Base-by-base conservation (phyloP, 2,329 filamentous ascomycete genomes). In the Mariannaea elegans region DNA sequence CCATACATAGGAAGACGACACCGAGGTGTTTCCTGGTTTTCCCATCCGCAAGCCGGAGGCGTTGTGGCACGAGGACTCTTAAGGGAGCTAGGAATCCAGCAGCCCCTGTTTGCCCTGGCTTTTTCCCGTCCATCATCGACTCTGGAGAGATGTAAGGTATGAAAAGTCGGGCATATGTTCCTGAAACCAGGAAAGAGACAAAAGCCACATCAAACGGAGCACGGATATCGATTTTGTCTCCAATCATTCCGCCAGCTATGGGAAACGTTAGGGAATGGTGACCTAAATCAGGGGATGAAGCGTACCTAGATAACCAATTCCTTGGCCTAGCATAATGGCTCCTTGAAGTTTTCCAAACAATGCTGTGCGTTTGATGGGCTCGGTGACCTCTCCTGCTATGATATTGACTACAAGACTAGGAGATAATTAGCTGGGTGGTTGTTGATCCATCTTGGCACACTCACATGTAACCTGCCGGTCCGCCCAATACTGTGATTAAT, bases 341-440 rank as follows among this genome's bases (percentile, higher is more conserved):
- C 90, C 90, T 63, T 90, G 87, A 0, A 92, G 76, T 64, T 84
- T 80, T 1, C 90, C 90, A 58, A 92, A 85, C 0, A 88, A 84
- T 0, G 81, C 85, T 0, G 90, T 92, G 3, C 89, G 79, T 53
- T 84, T 78, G 18, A 81, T 76, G 0, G 87, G 83, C 36, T 84
- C 79, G 0, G 90, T 85, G 2, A 90, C 77, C 70, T 91, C 89
- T 2, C 88, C 84, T 1, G 89, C 87, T 42, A 89, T 87, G 12
- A 88, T 87, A 65, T 92, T 92, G 19, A 91, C 78, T 1, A 89
- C 84, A 4, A 92, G 80, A 8, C 78, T 81, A 3, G 2, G 0
- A 7, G 41, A 69, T 6, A 66, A 63, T 23, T n/a, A 9, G 4
- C 36, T 8, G 16, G 24, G 1, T 2, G 0, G 1, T 3, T 9